Evolutionary conservation across 345 rosid genomes (phyloP).

Genomic region (Eucalyptus regnans): DNA sequence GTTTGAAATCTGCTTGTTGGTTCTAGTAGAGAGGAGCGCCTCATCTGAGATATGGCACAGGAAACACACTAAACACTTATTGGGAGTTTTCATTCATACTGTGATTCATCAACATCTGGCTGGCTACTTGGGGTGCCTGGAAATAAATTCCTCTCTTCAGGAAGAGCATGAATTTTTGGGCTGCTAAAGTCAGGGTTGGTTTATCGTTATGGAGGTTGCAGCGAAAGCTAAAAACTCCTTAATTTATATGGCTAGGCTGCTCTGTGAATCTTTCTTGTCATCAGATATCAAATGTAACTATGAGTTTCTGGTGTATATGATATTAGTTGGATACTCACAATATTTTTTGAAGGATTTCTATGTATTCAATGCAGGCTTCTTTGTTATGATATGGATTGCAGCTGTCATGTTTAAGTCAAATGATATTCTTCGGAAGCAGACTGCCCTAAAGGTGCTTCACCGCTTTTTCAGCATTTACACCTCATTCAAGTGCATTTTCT

Average conservation of each 20-base stretch:
- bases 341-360: neutral
- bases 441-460: slow-evolving; percentile 37
- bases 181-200: neutral
- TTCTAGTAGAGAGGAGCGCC: neutral
- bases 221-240: neutral
- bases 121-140: neutral
- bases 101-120: neutral
- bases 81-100: neutral
- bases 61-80: neutral
- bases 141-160: neutral
- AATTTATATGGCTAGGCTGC: neutral
- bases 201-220: neutral
- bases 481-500: neutral
- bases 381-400: slow-evolving; percentile 36
- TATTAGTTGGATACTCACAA: neutral
- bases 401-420: slow-evolving; percentile 50
- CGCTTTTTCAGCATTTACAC: neutral
- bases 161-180: neutral
- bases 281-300: neutral
- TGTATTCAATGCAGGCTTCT: slow-evolving; percentile 26
- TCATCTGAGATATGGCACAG: neutral
- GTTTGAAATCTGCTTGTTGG: neutral
- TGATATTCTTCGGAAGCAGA: slow-evolving; percentile 44
- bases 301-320: neutral
- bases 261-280: neutral